Conservation (phyloP, 179 eudicot genomes). For the Patellifolia procumbens region DNA sequence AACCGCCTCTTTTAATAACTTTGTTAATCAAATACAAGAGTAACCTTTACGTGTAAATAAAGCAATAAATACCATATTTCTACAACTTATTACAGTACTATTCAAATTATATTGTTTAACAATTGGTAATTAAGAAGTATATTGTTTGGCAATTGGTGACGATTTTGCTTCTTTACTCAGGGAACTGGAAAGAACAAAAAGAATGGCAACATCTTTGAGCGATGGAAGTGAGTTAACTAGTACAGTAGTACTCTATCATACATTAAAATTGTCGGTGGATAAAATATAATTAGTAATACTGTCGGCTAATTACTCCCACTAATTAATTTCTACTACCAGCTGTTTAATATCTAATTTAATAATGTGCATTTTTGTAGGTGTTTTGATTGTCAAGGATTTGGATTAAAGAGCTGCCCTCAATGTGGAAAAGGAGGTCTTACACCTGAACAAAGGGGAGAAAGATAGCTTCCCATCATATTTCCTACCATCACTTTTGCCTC, state of each 20-base stretch:
- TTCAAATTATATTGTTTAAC: background rate
- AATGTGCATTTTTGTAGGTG: conserved; percentile 45
- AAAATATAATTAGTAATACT: background rate
- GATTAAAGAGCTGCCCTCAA: conserved; percentile 70
- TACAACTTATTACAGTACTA: background rate
- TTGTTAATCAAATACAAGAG: too few relatives aligned
- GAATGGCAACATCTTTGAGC: conserved; percentile 91
- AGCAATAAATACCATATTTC: background rate
- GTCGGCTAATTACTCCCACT: background rate
- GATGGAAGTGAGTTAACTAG: conserved; percentile 75
- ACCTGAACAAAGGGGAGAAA: conserved; percentile 93
- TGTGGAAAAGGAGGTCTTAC: conserved; percentile 93
- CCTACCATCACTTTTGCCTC: too few relatives aligned
- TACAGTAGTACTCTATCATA: background rate
- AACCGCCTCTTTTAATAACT: too few relatives aligned
- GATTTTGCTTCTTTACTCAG: conserved; percentile 32
- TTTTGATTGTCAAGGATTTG: conserved; percentile 95
- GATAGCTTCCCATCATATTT: conserved; percentile 36
- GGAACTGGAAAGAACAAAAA: conserved; percentile 93
- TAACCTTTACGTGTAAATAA: background rate
- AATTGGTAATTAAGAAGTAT: background rate
- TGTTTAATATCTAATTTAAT: background rate
- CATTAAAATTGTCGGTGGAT: conserved; percentile 8
- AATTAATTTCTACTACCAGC: background rate
- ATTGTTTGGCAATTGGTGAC: background rate